phyloP scores from a whole-genome alignment of 139 green algal genomes.

The Eudorina sp. region DNA sequence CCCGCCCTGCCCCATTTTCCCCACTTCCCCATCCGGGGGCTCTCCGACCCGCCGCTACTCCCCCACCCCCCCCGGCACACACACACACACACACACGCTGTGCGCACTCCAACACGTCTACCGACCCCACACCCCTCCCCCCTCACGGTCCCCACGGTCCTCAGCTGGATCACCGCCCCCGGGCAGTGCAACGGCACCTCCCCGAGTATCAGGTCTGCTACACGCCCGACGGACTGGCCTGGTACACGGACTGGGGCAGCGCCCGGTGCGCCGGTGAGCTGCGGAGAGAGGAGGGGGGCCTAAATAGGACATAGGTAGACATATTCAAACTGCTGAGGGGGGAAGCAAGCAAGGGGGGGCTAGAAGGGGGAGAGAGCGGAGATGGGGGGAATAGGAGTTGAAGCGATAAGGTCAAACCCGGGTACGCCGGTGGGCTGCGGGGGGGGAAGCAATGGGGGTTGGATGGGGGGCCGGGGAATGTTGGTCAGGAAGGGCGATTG shows the following conservation, averaged over 20 bases:
- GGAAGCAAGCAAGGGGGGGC: too few relatives aligned
- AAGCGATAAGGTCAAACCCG: background rate
- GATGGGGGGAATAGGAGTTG: background rate
- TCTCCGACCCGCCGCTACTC: background rate
- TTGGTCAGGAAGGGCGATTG: too few relatives aligned
- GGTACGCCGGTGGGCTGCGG: background rate
- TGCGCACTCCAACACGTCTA: background rate
- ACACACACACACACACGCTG: background rate
- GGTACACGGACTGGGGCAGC: slow-evolving; percentile 51
- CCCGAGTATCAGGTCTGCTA: slow-evolving; percentile 26
- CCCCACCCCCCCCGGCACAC: too few relatives aligned
- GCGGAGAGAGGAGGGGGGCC: background rate
- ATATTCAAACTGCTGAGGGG: background rate
- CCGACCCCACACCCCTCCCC: background rate
- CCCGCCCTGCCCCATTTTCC: too few relatives aligned
- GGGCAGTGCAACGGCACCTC: background rate
- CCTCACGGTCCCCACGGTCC: background rate
- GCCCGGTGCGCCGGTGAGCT: slow-evolving; percentile 21
- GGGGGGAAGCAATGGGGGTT: background rate
- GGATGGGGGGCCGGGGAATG: too few relatives aligned
- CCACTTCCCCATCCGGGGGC: too few relatives aligned
- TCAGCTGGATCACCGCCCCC: background rate
- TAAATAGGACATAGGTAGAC: too few relatives aligned
- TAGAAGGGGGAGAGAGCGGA: too few relatives aligned
- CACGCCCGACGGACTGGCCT: slow-evolving; percentile 65